These are phyloP conservation scores for Paraconiothyrium sp. DNA, from an alignment of 2,329 filamentous ascomycete species.

Conservation along the genomic window DNA sequence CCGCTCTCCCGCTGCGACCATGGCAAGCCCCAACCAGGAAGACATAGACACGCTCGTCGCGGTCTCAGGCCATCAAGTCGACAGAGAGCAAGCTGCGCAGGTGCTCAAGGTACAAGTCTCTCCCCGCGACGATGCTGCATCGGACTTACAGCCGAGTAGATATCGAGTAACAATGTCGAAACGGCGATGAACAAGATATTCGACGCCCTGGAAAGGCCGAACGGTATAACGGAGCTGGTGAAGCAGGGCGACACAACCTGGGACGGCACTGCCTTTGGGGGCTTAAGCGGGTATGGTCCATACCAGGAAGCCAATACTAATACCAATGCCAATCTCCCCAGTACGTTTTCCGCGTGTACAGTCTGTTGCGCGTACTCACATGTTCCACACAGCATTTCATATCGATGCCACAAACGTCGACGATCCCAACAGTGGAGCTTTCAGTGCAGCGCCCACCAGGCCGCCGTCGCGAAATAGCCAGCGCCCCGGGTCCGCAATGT, in stretches of 20 bases:
- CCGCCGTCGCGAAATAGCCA: conserved; percentile 48
- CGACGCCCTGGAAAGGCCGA: conserved; percentile 23
- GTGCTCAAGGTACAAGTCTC: conserved; percentile 26
- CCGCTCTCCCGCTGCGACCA: conserved; percentile 11
- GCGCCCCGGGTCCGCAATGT: conserved; percentile 39
- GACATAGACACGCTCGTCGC: conserved; percentile 23
- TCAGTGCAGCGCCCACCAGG: conserved; percentile 47
- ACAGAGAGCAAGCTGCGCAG: conserved; percentile 28
- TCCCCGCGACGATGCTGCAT: conserved; percentile 9
- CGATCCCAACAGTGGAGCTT: conserved; percentile 41
- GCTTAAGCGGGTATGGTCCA: conserved; percentile 40
- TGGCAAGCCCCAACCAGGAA: conserved; percentile 15
- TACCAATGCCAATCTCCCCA: conserved; percentile 32
- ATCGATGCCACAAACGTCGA: conserved; percentile 43
- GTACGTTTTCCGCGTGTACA: conserved; percentile 30
- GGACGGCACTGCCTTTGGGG: conserved; percentile 43
- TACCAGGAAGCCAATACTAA: conserved; percentile 25
- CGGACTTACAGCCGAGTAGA: conserved; percentile 23
- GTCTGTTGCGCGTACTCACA: conserved; percentile 27
- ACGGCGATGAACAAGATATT: conserved; percentile 35
- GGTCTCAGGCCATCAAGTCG: conserved; percentile 25
- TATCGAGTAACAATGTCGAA: conserved; percentile 35
- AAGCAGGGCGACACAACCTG: conserved; percentile 36
- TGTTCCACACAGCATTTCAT: conserved; percentile 39
- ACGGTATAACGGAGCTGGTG: conserved; percentile 31